phyloP scores from a whole-genome alignment of 2,329 filamentous ascomycete species.

The Xenoacremonium recifei region DNA sequence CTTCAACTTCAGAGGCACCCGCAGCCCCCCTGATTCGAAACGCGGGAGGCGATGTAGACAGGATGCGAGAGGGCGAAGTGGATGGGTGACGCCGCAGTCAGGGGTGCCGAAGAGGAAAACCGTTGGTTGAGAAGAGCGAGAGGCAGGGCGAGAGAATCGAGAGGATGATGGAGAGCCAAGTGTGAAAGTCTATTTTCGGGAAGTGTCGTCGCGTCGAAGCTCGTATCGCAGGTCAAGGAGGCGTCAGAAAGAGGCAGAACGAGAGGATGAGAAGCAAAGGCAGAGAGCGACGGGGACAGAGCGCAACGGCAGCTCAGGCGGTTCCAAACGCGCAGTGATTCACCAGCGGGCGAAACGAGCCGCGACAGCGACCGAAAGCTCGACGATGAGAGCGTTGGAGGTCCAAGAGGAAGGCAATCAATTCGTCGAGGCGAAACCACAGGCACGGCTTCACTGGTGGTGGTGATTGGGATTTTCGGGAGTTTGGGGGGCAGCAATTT shows the following conservation, averaged over 20 bases:
- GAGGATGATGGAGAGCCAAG: too few species aligned
- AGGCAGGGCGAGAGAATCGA: too few species aligned
- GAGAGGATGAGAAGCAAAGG: not conserved
- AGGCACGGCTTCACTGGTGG: slow-evolving; percentile 14
- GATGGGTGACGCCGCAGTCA: too few species aligned
- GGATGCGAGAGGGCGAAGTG: too few species aligned
- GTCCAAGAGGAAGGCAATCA: too few species aligned
- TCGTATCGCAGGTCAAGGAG: not conserved
- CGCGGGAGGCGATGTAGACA: too few species aligned
- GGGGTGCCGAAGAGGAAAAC: too few species aligned
- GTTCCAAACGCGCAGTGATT: not conserved
- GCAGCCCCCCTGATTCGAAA: slow-evolving; percentile 23
- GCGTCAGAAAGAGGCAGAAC: not conserved
- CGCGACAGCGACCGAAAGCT: slow-evolving; percentile 5
- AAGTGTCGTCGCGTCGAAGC: too few species aligned
- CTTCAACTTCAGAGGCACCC: slow-evolving; percentile 22
- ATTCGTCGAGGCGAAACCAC: slow-evolving; percentile 20
- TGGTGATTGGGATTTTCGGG: slow-evolving; percentile 19
- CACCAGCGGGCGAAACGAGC: not conserved
- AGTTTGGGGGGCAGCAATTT: slow-evolving; percentile 18
- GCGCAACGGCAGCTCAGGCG: not conserved
- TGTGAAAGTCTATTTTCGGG: too few species aligned
- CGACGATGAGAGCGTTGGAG: slow-evolving; percentile 15
- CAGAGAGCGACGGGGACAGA: not conserved
- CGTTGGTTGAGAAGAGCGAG: too few species aligned